Evolutionary conservation across 1,139 yeast species (phyloP), one percentile per base, ranked within the genome.

Genomic region (Taiozyma sp.): DNA sequence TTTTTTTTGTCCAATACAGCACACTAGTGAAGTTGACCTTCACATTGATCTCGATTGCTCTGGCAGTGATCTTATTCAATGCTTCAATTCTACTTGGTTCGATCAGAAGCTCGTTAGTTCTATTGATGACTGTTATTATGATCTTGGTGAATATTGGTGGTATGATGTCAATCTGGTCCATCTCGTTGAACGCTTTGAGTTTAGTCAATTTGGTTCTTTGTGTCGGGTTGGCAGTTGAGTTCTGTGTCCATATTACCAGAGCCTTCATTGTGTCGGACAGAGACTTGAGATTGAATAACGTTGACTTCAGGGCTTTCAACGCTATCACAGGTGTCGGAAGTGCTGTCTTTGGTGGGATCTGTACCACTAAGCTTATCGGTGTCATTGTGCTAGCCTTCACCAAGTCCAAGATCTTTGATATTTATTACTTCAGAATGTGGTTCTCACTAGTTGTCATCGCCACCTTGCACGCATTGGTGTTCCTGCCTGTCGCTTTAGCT

Each of bases 341-440:
- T 2, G 82, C 97, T 1, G 96, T 92, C 0, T 74, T 93, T 53
- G 86, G 90, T 22, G 99, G 99, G 2, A 92, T 93, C 50, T 87
- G 96, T 2, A 65, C 91, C 58, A 93, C 98, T 7, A 93, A 93
- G 65, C 70, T 92, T 43, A 84, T 93, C 57, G 99, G 99, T 2
- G 91, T 93, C 1, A 70, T 78, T 29, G 96, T 93, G 8, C 73
- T 93, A 45, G 96, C 96, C 7, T 91, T 91, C 65, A 89, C 98
- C 0, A 73, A 80, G 54, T 87, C 96, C 34, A 83, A 87, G 68
- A 92, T 93, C 38, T 93, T 92, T 66, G 96, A 91, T 57, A 81
- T 93, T 1, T 93, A 89, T 67, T 93, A 93, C 65, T 93, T 93
- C 75, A 71, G 97, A 54, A 91, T 93, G 97, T 93, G 98, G 98